Base-by-base conservation (phyloP, 23 red algal species). In the Gracilaria caudata region DNA sequence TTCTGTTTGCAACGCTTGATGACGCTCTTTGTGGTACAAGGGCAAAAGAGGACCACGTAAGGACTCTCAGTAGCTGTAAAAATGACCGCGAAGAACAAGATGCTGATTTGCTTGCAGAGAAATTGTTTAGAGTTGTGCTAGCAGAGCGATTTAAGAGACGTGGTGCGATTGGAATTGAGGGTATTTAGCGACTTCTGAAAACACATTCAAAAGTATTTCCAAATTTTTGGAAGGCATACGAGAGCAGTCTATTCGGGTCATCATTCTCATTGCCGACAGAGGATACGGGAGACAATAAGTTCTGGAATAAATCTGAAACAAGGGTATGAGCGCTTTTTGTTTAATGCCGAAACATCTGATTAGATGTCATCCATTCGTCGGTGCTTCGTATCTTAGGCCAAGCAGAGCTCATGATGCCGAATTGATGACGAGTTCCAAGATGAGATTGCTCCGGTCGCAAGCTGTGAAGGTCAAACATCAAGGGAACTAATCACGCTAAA, bases 1-100 rank as follows among this genome's bases (percentile, higher is more conserved):
- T 55, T 24, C 7, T 79, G 28, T 56, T 57, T 35, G 46, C 40
- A 10, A 79, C 43, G 35, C 44, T 79, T 4, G 74, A 79, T 43
- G 74, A 79, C 6, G 74, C 54, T 8, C 74, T 79, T 19, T 54
- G 21, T 36, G 74, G 74, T 1, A 79, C 74, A n/a, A 35, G 74
- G 19, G 74, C 74, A 23, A 28, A 23, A 4, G 74, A 79, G 3
- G 56, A 54, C 24, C 74, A 79, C 3, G 43, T 79, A 19, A 54
- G 56, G 36, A 79, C 74, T 1, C 5, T 54, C 5, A 79, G 74
- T 51, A 35, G 19, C 43, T 13, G 74, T 2, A 79, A 79, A 79
- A 44, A 13, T 0, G 74, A 79, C 32, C 13, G 28, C 2, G 74
- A 79, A 19, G 43, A 44, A 55, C 74, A 79, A 11, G 32, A 43